Evolutionary conservation across 148 eudicot species (phyloP).

Genomic region (Amaranthus hypochondriacus): DNA sequence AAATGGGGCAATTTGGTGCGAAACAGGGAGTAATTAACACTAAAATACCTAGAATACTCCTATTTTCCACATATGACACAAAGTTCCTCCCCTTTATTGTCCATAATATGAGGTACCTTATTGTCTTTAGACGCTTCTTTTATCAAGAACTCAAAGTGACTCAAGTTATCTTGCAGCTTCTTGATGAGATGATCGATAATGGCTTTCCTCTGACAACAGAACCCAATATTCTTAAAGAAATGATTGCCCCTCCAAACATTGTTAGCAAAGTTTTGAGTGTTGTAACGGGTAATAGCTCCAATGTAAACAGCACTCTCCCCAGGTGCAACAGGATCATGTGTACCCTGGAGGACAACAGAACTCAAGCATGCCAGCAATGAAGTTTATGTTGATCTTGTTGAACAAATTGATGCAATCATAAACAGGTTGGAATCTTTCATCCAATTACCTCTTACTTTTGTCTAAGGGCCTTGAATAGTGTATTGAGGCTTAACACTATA

Average conservation of each 20-base stretch:
- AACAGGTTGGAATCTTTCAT: slow-evolving; percentile 45
- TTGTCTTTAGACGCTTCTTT: neutral
- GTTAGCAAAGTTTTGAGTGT: slow-evolving; percentile 93
- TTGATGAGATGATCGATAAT: slow-evolving; percentile 99
- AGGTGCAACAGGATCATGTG: slow-evolving; percentile 76
- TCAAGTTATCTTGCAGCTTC: slow-evolving; percentile 56
- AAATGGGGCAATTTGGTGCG: too few relatives aligned
- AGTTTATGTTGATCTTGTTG: slow-evolving; percentile 85
- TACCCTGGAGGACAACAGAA: slow-evolving; percentile 93
- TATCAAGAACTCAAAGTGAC: slow-evolving; percentile 16
- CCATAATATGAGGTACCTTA: too few relatives aligned
- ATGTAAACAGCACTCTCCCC: slow-evolving; percentile 76
- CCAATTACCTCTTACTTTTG: neutral
- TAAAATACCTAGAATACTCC: too few relatives aligned
- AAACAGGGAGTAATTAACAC: too few relatives aligned
- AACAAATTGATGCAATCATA: slow-evolving; percentile 85
- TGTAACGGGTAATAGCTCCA: slow-evolving; percentile 90
- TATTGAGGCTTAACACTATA: neutral
- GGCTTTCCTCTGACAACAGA: slow-evolving; percentile 98
- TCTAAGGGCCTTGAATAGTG: neutral
- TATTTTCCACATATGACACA: too few relatives aligned
- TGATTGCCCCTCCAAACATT: slow-evolving; percentile 93
- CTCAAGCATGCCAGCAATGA: slow-evolving; percentile 82
- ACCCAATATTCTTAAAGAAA: slow-evolving; percentile 83
- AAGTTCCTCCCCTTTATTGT: too few relatives aligned